phyloP scores from a whole-genome alignment of 2,329 filamentous ascomycete species.

The Aspergillus versicolor region DNA sequence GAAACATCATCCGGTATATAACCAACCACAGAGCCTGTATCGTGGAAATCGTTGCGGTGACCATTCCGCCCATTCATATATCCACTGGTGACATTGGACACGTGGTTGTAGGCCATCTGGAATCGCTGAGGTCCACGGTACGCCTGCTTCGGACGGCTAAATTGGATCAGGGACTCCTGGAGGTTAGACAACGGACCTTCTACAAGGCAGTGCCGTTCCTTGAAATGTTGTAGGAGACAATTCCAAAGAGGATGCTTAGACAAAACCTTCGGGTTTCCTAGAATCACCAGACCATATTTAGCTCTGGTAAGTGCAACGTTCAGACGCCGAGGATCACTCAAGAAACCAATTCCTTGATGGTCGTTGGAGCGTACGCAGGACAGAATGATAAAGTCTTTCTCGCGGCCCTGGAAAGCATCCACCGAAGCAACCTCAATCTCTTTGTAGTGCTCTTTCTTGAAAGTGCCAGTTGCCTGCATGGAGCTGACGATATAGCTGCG shows the following conservation, averaged over 20 bases:
- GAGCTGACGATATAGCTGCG: constrained; percentile 97
- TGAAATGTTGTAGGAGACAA: constrained; percentile 91
- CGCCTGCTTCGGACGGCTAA: constrained; percentile 86
- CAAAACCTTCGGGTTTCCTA: constrained; percentile 95
- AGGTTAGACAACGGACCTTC: constrained; percentile 93
- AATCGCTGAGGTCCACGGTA: constrained; percentile 87
- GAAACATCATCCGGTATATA: constrained; percentile 98
- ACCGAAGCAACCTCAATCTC: constrained; percentile 98
- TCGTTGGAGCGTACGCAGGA: constrained; percentile 98
- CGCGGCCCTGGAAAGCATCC: constrained; percentile 96
- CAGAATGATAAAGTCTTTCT: constrained; percentile 98
- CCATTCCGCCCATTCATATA: constrained; percentile 53
- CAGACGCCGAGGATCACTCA: constrained; percentile 94
- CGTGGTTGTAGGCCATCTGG: constrained; percentile 73
- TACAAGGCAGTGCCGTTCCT: constrained; percentile 92
- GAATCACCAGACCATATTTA: constrained; percentile 93
- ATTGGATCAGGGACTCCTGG: constrained; percentile 93
- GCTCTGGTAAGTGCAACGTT: constrained; percentile 96
- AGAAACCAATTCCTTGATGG: constrained; percentile 97
- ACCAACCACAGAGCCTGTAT: constrained; percentile 85
- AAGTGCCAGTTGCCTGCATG: constrained; percentile 97
- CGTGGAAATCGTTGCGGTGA: constrained; percentile 57
- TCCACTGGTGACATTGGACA: constrained; percentile 58
- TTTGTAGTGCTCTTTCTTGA: constrained; percentile 98
- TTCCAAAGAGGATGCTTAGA: constrained; percentile 99